Conservation (phyloP, 192 early-diverging fungal genomes). For the Backusella circina region DNA sequence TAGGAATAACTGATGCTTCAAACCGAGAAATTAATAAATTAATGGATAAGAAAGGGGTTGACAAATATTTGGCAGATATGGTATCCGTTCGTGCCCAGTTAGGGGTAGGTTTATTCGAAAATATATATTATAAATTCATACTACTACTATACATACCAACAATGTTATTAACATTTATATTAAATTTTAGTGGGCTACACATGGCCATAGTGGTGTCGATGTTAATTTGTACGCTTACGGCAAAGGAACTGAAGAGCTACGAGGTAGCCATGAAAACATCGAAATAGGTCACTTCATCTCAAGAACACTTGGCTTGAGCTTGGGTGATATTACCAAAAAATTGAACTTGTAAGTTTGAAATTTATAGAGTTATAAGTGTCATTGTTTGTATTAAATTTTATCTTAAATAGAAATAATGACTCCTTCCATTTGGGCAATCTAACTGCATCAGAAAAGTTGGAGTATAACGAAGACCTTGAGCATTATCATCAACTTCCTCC, state of each 20-base stretch:
- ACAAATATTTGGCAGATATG: slow-evolving; percentile 49
- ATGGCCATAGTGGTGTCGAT: slow-evolving; percentile 93
- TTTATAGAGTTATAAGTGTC: background rate
- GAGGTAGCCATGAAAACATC: slow-evolving; percentile 89
- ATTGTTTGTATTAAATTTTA: background rate
- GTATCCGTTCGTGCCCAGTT: slow-evolving; percentile 55
- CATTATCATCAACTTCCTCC: background rate
- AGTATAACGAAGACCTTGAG: background rate
- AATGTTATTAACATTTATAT: slow-evolving; percentile 11
- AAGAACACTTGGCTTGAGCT: slow-evolving; percentile 54
- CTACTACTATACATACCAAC: background rate
- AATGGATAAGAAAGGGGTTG: slow-evolving; percentile 3
- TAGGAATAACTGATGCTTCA: slow-evolving; percentile 73
- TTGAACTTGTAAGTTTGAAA: slow-evolving; percentile 2
- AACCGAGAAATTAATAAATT: slow-evolving; percentile 53
- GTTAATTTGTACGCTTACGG: slow-evolving; percentile 93
- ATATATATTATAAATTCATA: background rate
- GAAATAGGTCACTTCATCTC: slow-evolving; percentile 76
- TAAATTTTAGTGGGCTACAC: slow-evolving; percentile 70
- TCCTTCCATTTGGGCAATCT: background rate
- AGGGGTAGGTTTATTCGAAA: slow-evolving; percentile 37
- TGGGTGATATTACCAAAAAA: slow-evolving; percentile 52
- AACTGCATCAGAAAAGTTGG: background rate
- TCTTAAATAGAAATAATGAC: background rate
- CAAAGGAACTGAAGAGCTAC: slow-evolving; percentile 49